Evolutionary conservation across 2,329 filamentous ascomycete species (phyloP), one percentile per base, ranked within the genome.

Genomic region (Exserohilum turcica): DNA sequence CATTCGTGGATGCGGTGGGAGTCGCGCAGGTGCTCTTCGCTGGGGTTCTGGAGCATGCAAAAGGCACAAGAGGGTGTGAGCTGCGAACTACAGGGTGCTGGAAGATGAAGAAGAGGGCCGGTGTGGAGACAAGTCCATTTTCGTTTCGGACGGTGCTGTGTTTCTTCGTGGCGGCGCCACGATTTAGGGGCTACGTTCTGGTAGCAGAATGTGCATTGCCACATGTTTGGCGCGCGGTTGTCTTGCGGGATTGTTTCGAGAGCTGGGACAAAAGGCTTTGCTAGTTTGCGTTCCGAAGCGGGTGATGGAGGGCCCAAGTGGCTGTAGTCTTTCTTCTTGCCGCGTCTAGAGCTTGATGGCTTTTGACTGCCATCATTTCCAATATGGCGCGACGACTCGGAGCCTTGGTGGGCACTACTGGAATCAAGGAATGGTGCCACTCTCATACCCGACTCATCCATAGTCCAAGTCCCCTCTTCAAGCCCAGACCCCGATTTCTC

Each of bases 321-420:
- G 6, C 70, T 54, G 43, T 73, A 74, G 38, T 69, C 62, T 45
- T 74, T 74, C 65, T 74, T 74, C 59, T 73, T 74, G n/a, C 71
- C 71, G 32, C 68, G 59, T 36, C 71, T 60, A 1, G 66, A 66
- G 6, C 43, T 51, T 8, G 47, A 24, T 2, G 42, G 42, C 3
- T 43, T 10, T 6, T 54, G 48, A 9, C 45, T 39, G 2, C 43
- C 12, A 9, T 28, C 28, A 19, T 31, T 28, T 24, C 15, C 51
- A 52, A 43, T 36, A 46, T 3, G 32, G 45, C 48, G 56, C 49
- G 51, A 42, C 43, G 52, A 35, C 18, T 62, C 50, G 0, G 61
- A 60, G 29, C 9, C 15, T 13, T 28, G 43, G 18, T 24, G 16
- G 21, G 43, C 29, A 12, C 61, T 27, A 10, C 51, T 54, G 12